Base-by-base conservation (phyloP, 805 yeast genomes). In the Metschnikowia chrysomelidarum region DNA sequence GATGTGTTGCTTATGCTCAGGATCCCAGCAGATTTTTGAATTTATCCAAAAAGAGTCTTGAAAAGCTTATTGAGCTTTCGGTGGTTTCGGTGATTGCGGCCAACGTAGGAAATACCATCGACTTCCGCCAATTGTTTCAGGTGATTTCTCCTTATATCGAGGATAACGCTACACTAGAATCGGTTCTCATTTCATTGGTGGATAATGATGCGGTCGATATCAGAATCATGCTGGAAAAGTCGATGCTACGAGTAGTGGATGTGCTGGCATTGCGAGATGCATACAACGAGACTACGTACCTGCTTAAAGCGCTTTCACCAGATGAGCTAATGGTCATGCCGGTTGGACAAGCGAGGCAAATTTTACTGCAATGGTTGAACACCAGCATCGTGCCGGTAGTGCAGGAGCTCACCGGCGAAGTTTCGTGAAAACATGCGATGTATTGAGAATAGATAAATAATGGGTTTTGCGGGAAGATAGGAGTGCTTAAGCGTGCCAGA, bases 201-300 rank as follows among this genome's bases (percentile, higher is more conserved):
- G 59, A 60, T 27, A 43, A 53, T 10, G 46, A 46, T 4, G 26
- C 49, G 9, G 40, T 63, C 6, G 49, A 50, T 11, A 45, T 54
- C 6, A 55, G 46, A 38, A 56, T 67, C 9, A 62, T 66, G 41
- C 60, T 61, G 26, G 48, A 43, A 19, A 30, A 30, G 6, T 38
- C 44, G 0, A 15, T 30, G 5, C 37, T 60, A 30, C 34, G 32
- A 4, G 49, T 63, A 2, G 28, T 30, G 7, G 51, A 43, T 13
- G 43, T 59, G 10, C 16, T 26, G 2, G 47, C 45, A 5, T 34
- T 56, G 10, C 46, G 69, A 23, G 73, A 67, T 43, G 56, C 62
- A 8, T 66, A 49, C 48, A 58, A 60, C 37, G 38, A 49, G 4
- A 38, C 30, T 4, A 33, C 40, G 10, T 50, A 53, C 25, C 16